phyloP scores from a whole-genome alignment of 1,139 yeast genomes.

The Suhomyces taliae region DNA sequence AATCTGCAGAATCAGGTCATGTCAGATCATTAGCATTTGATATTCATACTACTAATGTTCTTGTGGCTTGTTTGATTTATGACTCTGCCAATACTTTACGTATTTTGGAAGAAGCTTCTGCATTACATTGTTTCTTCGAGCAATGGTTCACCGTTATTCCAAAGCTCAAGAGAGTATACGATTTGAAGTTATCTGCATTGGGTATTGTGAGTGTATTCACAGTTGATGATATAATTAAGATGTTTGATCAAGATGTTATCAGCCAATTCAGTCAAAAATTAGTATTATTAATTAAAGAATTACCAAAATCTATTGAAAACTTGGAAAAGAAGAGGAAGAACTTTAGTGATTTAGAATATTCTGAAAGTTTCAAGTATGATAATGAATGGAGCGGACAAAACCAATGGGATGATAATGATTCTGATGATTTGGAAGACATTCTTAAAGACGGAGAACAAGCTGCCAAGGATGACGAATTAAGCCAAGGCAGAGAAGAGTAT shows the following conservation, averaged over 20 bases:
- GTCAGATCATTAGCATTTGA: constrained; percentile 44
- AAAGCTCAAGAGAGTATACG: constrained; percentile 70
- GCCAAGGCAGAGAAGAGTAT: constrained; percentile 44
- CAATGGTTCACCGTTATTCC: constrained; percentile 67
- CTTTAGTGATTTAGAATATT: constrained; percentile 39
- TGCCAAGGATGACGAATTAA: constrained; percentile 28
- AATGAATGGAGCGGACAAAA: constrained; percentile 9
- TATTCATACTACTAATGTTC: constrained; percentile 62
- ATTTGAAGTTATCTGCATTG: constrained; percentile 70
- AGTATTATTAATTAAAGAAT: constrained; percentile 49
- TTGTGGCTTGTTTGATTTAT: constrained; percentile 65
- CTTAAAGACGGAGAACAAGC: constrained; percentile 19
- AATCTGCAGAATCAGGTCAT: constrained; percentile 10
- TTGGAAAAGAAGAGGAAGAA: constrained; percentile 62
- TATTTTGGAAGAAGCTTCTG: constrained; percentile 48
- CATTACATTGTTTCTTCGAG: constrained; percentile 54
- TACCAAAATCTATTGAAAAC: constrained; percentile 70
- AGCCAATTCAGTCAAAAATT: constrained; percentile 46
- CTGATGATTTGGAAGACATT: constrained; percentile 26
- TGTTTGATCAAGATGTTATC: constrained; percentile 18
- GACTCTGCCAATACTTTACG: constrained; percentile 57
- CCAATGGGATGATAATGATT: constrained; percentile 22
- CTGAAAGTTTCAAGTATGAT: constrained; percentile 13
- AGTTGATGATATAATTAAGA: constrained; percentile 24
- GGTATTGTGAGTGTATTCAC: constrained; percentile 60